Conservation (phyloP, 805 yeast species). For the Phaffomyces antillensis region DNA sequence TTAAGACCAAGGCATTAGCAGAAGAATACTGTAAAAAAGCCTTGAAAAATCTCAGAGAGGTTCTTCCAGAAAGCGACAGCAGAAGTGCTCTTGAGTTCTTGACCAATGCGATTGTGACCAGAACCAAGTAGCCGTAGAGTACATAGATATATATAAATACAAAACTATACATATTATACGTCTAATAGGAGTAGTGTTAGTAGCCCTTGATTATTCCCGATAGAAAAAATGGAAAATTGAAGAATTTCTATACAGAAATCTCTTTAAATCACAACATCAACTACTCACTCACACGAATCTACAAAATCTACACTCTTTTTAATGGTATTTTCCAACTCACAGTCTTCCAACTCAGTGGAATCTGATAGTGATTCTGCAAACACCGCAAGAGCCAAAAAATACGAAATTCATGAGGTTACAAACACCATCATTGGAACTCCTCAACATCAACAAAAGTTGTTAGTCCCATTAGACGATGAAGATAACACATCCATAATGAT, state of each 20-base stretch:
- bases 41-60: conserved; percentile 52
- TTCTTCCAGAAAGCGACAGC: conserved; percentile 83
- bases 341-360: too few relatives aligned
- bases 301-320: too few relatives aligned
- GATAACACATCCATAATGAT: conserved; percentile 41
- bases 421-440: too few relatives aligned
- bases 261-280: too few relatives aligned
- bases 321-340: too few relatives aligned
- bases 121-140: conserved; percentile 48
- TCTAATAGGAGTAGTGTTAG: background rate
- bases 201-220: background rate
- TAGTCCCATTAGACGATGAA: conserved; percentile 38
- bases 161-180: background rate
- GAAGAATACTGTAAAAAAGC: conserved; percentile 73
- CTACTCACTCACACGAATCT: too few relatives aligned
- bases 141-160: background rate
- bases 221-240: too few relatives aligned
- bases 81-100: conserved; percentile 80
- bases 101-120: conserved; percentile 75
- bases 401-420: background rate
- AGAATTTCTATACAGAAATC: too few relatives aligned
- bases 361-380: too few relatives aligned
- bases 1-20: conserved; percentile 70
- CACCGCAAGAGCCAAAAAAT: too few relatives aligned
- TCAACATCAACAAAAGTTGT: conserved; percentile 1